Evolutionary conservation across 2,329 filamentous ascomycete genomes (phyloP).

Genomic region (Nothopassalora personata): DNA sequence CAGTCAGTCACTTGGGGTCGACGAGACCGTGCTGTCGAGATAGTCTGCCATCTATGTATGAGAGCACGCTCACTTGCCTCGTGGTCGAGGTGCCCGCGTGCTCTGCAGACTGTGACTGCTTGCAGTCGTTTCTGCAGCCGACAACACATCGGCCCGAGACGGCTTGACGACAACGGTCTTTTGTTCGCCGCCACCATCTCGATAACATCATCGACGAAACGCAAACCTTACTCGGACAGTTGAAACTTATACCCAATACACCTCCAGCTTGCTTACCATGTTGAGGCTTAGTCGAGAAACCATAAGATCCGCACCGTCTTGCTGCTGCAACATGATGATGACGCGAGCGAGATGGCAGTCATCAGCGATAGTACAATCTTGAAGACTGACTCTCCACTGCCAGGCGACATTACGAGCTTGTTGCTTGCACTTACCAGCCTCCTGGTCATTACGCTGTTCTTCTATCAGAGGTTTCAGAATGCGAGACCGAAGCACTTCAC

Average conservation of each 20-base stretch:
- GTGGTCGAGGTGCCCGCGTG: not conserved
- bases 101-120: not conserved
- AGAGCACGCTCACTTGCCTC: not conserved
- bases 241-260: not conserved
- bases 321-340: not conserved
- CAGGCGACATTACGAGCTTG: slow-evolving; percentile 9
- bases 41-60: not conserved
- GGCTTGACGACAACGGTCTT: not conserved
- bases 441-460: slow-evolving; percentile 12
- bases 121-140: not conserved
- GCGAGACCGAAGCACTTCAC: slow-evolving; percentile 9
- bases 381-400: slow-evolving; percentile 5
- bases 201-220: not conserved
- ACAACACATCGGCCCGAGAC: not conserved
- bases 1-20: not conserved
- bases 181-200: not conserved
- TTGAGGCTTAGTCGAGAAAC: not conserved
- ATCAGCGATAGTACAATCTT: slow-evolving; percentile 8
- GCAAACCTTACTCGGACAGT: too few species aligned
- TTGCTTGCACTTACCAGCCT: slow-evolving; percentile 11
- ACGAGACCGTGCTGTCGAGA: not conserved
- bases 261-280: too few species aligned
- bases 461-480: slow-evolving; percentile 10
- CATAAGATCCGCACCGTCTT: not conserved
- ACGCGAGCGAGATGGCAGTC: slow-evolving; percentile 9